Evolutionary conservation across 352 stramenopile species (phyloP).

Genomic region (Globisporangium solare): DNA sequence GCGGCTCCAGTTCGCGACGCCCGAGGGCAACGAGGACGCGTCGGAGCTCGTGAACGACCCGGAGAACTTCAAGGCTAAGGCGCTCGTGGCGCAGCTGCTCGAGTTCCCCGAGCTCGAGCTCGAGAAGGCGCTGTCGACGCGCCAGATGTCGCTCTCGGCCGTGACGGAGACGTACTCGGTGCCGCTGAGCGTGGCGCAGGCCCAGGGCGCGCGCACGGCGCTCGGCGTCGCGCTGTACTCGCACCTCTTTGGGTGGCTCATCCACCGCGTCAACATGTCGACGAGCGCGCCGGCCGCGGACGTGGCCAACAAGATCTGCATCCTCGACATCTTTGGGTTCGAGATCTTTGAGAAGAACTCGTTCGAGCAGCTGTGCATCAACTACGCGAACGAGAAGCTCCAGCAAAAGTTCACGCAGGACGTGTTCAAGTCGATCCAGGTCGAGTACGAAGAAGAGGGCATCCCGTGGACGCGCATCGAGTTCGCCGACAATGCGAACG

Average conservation of each 20-base stretch:
- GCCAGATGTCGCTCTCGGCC: constrained; percentile 73
- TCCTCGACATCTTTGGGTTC: constrained; percentile 98
- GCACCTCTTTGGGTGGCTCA: constrained; percentile 96
- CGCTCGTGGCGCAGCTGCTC: constrained; percentile 59
- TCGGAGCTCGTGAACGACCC: constrained; percentile 51
- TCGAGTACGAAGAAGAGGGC: constrained; percentile 95
- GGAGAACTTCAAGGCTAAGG: constrained; percentile 41
- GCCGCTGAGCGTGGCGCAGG: constrained; percentile 79
- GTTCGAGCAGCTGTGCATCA: constrained; percentile 96
- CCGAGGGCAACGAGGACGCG: constrained; percentile 59
- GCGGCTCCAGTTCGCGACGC: constrained; percentile 55
- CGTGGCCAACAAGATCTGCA: constrained; percentile 78
- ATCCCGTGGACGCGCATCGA: constrained; percentile 90
- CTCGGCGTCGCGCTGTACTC: constrained; percentile 90
- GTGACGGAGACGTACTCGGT: constrained; percentile 82
- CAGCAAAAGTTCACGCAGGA: constrained; percentile 93
- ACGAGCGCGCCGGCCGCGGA: constrained; percentile 49
- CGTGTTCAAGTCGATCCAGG: constrained; percentile 94
- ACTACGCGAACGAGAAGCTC: constrained; percentile 95
- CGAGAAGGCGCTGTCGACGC: constrained; percentile 64
- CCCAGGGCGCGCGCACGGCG: constrained; percentile 70
- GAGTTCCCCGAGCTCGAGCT: constrained; percentile 62
- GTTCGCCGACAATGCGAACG: constrained; percentile 90
- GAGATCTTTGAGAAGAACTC: constrained; percentile 96
- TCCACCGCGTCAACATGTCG: constrained; percentile 83